phyloP scores from a whole-genome alignment of 208 protist species.

The Wallacemonas collosoma region DNA sequence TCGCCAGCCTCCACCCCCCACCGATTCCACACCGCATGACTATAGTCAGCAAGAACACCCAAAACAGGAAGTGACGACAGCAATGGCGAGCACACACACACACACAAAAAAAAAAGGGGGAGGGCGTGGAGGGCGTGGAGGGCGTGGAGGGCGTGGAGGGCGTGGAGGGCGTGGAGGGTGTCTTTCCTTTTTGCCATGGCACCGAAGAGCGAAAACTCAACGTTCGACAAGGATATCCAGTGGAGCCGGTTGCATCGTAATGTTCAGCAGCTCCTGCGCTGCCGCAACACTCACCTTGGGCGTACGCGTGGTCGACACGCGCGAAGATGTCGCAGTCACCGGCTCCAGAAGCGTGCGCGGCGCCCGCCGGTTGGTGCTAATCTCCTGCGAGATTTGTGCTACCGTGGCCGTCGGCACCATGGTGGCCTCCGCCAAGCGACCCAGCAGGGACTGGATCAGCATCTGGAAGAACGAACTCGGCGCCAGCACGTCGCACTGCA shows the following conservation, averaged over 20 bases:
- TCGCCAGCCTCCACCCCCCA: too few relatives aligned
- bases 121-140: background rate
- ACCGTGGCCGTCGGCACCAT: conserved; percentile 39
- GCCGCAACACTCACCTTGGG: conserved; percentile 35
- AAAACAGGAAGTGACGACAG: background rate
- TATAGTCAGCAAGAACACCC: background rate
- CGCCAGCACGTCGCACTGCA: conserved; percentile 58
- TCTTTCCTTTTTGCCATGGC: too few relatives aligned
- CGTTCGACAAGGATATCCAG: conserved; percentile 74
- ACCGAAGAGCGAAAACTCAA: background rate
- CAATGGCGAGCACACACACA: background rate
- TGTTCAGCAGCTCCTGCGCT: conserved; percentile 70
- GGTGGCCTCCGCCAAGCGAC: conserved; percentile 59
- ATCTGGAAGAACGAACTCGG: conserved; percentile 49
- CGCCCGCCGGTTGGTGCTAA: conserved; percentile 12
- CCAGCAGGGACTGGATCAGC: conserved; percentile 69
- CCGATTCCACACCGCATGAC: too few relatives aligned
- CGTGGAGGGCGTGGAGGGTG: too few relatives aligned
- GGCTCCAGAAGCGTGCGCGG: background rate
- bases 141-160: too few relatives aligned
- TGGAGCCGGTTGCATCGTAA: conserved; percentile 72
- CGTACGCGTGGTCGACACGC: conserved; percentile 14
- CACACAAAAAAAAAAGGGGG: background rate
- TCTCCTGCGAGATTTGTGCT: conserved; percentile 28
- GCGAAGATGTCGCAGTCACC: background rate